Percentiles rank a stretch among this genome's conserved stretches.
Conservation (phyloP, 257 asterid genomes). For the Petrea volubilis region DNA sequence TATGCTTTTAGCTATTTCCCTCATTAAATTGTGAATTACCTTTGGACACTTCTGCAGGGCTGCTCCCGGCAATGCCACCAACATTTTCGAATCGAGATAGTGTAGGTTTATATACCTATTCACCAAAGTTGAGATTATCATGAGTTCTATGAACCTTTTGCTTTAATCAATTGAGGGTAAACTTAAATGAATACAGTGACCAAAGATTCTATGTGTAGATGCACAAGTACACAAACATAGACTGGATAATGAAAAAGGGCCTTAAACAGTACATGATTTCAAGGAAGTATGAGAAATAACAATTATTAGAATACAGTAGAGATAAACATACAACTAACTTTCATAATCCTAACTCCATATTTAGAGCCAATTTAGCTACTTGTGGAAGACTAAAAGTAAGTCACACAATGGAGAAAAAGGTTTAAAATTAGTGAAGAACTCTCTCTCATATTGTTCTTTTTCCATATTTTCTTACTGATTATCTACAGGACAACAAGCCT, state of each 20-base stretch:
- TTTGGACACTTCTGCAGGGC: slow-evolving; percentile 85
- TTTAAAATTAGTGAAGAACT: neutral
- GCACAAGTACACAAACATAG: neutral
- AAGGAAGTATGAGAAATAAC: slow-evolving; percentile 7
- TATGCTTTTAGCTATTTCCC: slow-evolving; percentile 1
- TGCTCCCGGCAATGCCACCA: slow-evolving; percentile 82
- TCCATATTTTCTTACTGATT: neutral
- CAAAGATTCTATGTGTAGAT: slow-evolving; percentile 15
- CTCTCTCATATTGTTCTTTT: neutral
- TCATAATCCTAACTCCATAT: neutral
- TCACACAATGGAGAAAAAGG: neutral
- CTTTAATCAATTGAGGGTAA: slow-evolving; percentile 3
- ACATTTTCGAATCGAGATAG: slow-evolving; percentile 75
- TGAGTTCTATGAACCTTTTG: neutral
- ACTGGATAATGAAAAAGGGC: neutral
- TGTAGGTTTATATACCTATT: slow-evolving; percentile 82
- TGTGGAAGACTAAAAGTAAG: neutral
- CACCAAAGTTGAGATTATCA: slow-evolving; percentile 23
- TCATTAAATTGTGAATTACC: slow-evolving; percentile 49
- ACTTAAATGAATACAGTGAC: neutral
- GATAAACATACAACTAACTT: slow-evolving; percentile 4
- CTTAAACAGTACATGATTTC: neutral
- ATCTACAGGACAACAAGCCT: neutral
- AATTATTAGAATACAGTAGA: neutral
- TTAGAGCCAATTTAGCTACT: neutral